phyloP scores from a whole-genome alignment of 768 basidiomycete species.

The Boletus vermiculosoides region DNA sequence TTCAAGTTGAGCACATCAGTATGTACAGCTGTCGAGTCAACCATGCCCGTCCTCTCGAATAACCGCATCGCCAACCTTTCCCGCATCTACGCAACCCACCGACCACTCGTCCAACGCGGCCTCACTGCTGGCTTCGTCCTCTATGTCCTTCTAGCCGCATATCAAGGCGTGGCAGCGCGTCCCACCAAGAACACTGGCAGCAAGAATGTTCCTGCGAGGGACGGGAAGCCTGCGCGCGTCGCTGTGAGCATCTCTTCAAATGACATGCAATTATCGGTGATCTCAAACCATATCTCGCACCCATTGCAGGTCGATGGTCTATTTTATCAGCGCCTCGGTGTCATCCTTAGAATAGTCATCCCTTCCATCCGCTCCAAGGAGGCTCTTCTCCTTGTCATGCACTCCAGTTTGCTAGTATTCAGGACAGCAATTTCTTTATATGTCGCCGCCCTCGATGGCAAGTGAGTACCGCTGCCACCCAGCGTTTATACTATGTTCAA shows the following conservation, averaged over 20 bases:
- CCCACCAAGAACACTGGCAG: conserved; percentile 30
- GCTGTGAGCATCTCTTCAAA: conserved; percentile 50
- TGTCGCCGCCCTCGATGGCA: conserved; percentile 91
- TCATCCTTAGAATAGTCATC: conserved; percentile 83
- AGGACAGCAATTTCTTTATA: conserved; percentile 91
- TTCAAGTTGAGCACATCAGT: neutral
- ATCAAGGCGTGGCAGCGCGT: conserved; percentile 51
- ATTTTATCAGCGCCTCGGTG: conserved; percentile 79
- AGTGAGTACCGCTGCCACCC: conserved; percentile 44
- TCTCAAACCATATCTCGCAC: neutral
- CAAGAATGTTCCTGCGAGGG: conserved; percentile 19
- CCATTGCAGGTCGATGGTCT: conserved; percentile 75
- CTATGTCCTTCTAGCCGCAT: conserved; percentile 68
- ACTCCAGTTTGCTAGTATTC: conserved; percentile 85
- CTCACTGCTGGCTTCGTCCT: conserved; percentile 69
- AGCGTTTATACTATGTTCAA: conserved; percentile 1
- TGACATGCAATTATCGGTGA: neutral
- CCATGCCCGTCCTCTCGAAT: conserved; percentile 34
- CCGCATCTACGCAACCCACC: conserved; percentile 57
- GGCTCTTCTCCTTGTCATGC: conserved; percentile 81
- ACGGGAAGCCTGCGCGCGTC: conserved; percentile 55
- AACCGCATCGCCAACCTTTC: conserved; percentile 44
- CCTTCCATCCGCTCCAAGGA: conserved; percentile 85
- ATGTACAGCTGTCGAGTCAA: neutral
- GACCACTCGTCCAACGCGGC: conserved; percentile 69